Conservation (phyloP, 257 asterid species). For the Parsonsia alboflavescens region DNA sequence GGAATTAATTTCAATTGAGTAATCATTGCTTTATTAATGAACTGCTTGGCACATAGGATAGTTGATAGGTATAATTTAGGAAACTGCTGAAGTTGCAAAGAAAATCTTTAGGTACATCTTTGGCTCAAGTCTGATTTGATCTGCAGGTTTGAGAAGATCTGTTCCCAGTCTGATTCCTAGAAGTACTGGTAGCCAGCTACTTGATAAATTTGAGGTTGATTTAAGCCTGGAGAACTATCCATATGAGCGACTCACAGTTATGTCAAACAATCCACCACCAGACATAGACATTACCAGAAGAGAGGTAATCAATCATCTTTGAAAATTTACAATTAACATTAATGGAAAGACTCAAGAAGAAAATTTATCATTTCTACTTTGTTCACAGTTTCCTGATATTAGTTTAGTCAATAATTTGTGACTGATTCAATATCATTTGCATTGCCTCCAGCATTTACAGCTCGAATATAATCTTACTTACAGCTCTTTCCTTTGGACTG, state of each 20-base stretch:
- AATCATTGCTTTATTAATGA: background rate
- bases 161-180: conserved; percentile 3
- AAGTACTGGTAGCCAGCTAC: conserved; percentile 8
- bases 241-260: conserved; percentile 54
- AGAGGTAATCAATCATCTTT: conserved; percentile 44
- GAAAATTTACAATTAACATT: background rate
- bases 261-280: conserved; percentile 44
- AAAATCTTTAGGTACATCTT: background rate
- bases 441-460: too few species aligned
- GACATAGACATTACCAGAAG: conserved; percentile 71
- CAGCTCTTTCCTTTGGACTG: background rate
- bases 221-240: conserved; percentile 46
- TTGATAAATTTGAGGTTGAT: conserved; percentile 37
- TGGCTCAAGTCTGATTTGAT: background rate
- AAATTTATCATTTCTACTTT: too few species aligned
- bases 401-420: too few species aligned
- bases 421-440: too few species aligned
- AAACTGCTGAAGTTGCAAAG: background rate
- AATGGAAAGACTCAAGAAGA: background rate
- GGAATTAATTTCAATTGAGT: too few species aligned
- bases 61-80: background rate
- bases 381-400: too few species aligned
- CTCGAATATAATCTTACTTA: background rate
- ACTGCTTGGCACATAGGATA: background rate
- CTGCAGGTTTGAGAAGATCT: conserved; percentile 13